Evolutionary conservation across 1,139 yeast species (phyloP).

Genomic region (Nematodospora anomalae): DNA sequence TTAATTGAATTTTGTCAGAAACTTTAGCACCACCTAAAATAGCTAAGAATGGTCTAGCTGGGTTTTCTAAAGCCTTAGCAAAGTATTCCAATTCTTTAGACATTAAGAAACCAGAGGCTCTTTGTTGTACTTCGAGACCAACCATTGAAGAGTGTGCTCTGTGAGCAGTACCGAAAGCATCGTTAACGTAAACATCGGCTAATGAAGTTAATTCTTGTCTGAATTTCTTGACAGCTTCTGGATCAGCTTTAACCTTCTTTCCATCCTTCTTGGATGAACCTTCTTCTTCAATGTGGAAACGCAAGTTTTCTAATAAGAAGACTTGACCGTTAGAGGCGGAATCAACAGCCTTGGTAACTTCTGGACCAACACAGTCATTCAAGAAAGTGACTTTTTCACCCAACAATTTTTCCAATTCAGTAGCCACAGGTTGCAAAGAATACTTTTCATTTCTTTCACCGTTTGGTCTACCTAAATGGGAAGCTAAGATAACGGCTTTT

Average conservation of each 20-base stretch:
- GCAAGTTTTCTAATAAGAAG: slow-evolving; percentile 88
- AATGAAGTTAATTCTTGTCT: slow-evolving; percentile 82
- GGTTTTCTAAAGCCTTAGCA: slow-evolving; percentile 96
- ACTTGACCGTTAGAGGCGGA: slow-evolving; percentile 69
- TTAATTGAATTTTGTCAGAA: slow-evolving; percentile 94
- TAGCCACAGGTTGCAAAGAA: slow-evolving; percentile 89
- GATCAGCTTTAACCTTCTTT: slow-evolving; percentile 83
- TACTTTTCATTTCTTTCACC: slow-evolving; percentile 81
- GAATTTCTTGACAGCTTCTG: slow-evolving; percentile 79
- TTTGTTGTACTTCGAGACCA: slow-evolving; percentile 87
- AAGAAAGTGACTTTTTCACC: slow-evolving; percentile 71
- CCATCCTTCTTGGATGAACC: slow-evolving; percentile 78
- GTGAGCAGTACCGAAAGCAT: slow-evolving; percentile 98
- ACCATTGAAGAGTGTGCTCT: slow-evolving; percentile 99
- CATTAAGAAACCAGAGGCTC: slow-evolving; percentile 97
- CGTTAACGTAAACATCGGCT: slow-evolving; percentile 95
- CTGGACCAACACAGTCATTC: slow-evolving; percentile 83
- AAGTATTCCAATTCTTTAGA: slow-evolving; percentile 94
- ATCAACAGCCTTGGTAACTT: slow-evolving; percentile 76
- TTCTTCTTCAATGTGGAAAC: slow-evolving; percentile 97
- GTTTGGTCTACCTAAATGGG: slow-evolving; percentile 97
- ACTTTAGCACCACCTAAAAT: slow-evolving; percentile 99
- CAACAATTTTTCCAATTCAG: slow-evolving; percentile 76
- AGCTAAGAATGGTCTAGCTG: slow-evolving; percentile 95
- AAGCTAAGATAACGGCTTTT: slow-evolving; percentile 84